Conservation (phyloP, 768 basidiomycete genomes). For the Phlebiopsis flavidoalba region DNA sequence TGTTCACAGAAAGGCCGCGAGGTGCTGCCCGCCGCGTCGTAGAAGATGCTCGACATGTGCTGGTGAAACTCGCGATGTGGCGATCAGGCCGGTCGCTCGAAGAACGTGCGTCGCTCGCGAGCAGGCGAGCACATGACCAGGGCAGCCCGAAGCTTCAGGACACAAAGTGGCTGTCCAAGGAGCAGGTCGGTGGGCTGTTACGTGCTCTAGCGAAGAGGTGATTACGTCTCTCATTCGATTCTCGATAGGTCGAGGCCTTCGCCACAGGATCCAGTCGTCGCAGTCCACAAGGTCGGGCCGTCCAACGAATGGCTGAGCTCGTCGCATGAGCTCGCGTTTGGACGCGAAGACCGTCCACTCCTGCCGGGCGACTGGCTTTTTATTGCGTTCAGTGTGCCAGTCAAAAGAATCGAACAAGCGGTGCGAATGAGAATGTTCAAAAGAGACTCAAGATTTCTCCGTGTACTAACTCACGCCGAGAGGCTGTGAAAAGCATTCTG, state of each 20-base stretch:
- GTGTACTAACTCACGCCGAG: constrained; percentile 21
- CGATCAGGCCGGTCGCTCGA: constrained; percentile 21
- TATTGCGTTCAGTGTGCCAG: constrained; percentile 17
- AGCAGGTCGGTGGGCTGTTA: constrained; percentile 17
- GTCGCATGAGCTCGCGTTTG: too few species aligned
- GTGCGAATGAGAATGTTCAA: constrained; percentile 25
- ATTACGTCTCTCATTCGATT: neutral
- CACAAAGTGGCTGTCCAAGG: constrained; percentile 20
- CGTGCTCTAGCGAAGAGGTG: neutral
- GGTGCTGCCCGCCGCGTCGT: constrained; percentile 14
- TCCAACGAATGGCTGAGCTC: constrained; percentile 18
- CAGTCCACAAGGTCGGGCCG: constrained; percentile 3
- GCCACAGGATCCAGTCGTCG: constrained; percentile 20
- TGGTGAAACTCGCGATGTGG: constrained; percentile 23
- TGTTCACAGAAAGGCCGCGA: constrained; percentile 4
- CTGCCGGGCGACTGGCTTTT: constrained; percentile 16
- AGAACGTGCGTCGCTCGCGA: constrained; percentile 19
- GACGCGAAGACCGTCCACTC: constrained; percentile 12
- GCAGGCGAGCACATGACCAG: constrained; percentile 14
- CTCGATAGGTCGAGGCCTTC: constrained; percentile 21
- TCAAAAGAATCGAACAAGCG: too few species aligned
- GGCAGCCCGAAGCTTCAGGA: constrained; percentile 16
- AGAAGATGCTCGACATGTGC: constrained; percentile 20
- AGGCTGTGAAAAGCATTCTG: constrained; percentile 16
- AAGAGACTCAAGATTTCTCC: constrained; percentile 26